Conservation (phyloP, 1,139 yeast species). For the Geotrichum reessii region DNA sequence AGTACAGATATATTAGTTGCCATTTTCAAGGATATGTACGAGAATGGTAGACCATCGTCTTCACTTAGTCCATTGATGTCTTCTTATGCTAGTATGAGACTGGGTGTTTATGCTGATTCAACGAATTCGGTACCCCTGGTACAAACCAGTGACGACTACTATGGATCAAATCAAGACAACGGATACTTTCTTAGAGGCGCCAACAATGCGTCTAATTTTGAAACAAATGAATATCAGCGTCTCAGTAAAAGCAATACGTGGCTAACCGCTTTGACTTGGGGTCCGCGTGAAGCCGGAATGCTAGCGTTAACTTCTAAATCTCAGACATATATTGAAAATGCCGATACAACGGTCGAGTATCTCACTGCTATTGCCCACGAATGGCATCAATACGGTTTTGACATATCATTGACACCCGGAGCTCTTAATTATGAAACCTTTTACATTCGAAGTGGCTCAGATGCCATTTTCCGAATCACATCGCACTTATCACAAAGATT, state of each 20-base stretch:
- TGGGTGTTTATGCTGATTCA: conserved; percentile 13
- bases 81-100: conserved; percentile 14
- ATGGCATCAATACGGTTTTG: neutral
- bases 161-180: neutral
- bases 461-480: conserved; percentile 14
- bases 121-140: conserved; percentile 3
- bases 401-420: neutral
- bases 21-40: conserved; percentile 11
- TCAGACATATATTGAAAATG: conserved; percentile 4
- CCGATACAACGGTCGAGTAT: conserved; percentile 8
- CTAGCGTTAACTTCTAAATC: conserved; percentile 9
- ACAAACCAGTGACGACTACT: neutral
- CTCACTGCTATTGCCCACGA: conserved; percentile 12
- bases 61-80: conserved; percentile 7
- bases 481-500: conserved; percentile 11
- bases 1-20: conserved; percentile 9
- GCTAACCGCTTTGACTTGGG: conserved; percentile 16
- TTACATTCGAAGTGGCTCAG: conserved; percentile 12
- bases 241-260: conserved; percentile 5
- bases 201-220: neutral
- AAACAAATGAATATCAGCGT: neutral
- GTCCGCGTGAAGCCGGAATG: conserved; percentile 13
- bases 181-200: conserved; percentile 4
- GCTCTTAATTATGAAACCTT: neutral
- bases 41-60: conserved; percentile 9